Percentiles rank a stretch among this genome's conserved stretches.
Evolutionary conservation across 2,329 filamentous ascomycete genomes (phyloP).

Genomic region (Aspergillus caelatus): DNA sequence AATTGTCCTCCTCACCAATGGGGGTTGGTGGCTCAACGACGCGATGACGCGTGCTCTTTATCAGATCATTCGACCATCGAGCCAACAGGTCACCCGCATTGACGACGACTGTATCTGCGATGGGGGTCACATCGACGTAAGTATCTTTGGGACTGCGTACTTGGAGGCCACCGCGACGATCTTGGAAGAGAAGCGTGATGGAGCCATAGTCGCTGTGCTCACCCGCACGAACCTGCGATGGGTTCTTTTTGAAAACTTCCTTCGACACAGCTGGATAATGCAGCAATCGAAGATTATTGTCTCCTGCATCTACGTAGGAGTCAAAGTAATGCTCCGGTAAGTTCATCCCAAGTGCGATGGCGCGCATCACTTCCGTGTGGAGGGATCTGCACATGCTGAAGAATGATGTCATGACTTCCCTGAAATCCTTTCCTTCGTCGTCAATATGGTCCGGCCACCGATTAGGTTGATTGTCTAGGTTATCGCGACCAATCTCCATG

Average conservation of each 20-base stretch:
- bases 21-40: slow-evolving; percentile 80
- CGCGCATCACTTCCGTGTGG: slow-evolving; percentile 78
- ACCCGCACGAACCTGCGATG: slow-evolving; percentile 73
- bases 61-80: slow-evolving; percentile 87
- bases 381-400: slow-evolving; percentile 73
- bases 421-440: slow-evolving; percentile 63
- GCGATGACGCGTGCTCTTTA: slow-evolving; percentile 86
- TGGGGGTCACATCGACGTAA: slow-evolving; percentile 82
- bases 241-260: slow-evolving; percentile 66
- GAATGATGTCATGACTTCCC: slow-evolving; percentile 72
- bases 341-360: slow-evolving; percentile 80
- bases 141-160: slow-evolving; percentile 71
- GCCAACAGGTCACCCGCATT: slow-evolving; percentile 87
- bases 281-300: slow-evolving; percentile 72
- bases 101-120: slow-evolving; percentile 78
- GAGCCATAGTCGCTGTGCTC: slow-evolving; percentile 70
- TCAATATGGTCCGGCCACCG: slow-evolving; percentile 69
- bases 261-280: slow-evolving; percentile 74
- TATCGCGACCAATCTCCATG: slow-evolving; percentile 64
- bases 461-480: slow-evolving; percentile 68
- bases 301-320: slow-evolving; percentile 67
- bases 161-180: slow-evolving; percentile 60
- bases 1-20: slow-evolving; percentile 42
- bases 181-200: slow-evolving; percentile 59
- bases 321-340: slow-evolving; percentile 77